Conservation (phyloP, 192 early-diverging fungal species). For the Lunasporangiospora selenospora region DNA sequence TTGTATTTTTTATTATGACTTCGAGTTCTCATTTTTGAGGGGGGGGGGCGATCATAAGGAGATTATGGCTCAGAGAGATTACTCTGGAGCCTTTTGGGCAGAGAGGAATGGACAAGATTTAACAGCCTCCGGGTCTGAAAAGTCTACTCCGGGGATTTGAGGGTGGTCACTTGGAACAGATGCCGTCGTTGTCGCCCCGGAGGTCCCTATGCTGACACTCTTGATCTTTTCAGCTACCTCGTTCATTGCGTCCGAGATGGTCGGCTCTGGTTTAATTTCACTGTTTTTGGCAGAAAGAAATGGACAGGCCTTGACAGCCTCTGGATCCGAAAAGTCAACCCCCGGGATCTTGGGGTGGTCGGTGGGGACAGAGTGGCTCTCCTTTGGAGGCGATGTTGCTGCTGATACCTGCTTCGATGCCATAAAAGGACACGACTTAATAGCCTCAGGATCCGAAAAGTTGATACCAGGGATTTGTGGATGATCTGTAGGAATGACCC, state of each 20-base stretch:
- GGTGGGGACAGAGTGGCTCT: neutral
- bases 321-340: conserved; percentile 32
- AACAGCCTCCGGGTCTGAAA: conserved; percentile 25
- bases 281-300: conserved; percentile 20
- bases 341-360: conserved; percentile 43
- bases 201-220: too few species aligned
- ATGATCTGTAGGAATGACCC: conserved; percentile 39
- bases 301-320: conserved; percentile 29
- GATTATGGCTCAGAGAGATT: too few species aligned
- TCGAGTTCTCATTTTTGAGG: too few species aligned
- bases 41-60: too few species aligned
- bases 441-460: conserved; percentile 26
- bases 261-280: too few species aligned
- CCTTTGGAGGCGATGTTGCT: neutral
- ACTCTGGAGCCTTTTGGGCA: too few species aligned
- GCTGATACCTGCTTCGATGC: conserved; percentile 4
- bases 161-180: conserved; percentile 22
- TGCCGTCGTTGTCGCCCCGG: too few species aligned
- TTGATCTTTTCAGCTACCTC: too few species aligned
- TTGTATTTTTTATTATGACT: too few species aligned
- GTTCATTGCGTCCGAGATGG: too few species aligned
- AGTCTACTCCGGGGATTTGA: conserved; percentile 34
- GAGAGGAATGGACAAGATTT: conserved; percentile 38
- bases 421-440: conserved; percentile 35
- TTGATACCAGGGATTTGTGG: conserved; percentile 32